These are phyloP conservation scores for Anthoceros angustus DNA, from an alignment of 225 moss, liverwort and hornwort species.

Conservation along the genomic window DNA sequence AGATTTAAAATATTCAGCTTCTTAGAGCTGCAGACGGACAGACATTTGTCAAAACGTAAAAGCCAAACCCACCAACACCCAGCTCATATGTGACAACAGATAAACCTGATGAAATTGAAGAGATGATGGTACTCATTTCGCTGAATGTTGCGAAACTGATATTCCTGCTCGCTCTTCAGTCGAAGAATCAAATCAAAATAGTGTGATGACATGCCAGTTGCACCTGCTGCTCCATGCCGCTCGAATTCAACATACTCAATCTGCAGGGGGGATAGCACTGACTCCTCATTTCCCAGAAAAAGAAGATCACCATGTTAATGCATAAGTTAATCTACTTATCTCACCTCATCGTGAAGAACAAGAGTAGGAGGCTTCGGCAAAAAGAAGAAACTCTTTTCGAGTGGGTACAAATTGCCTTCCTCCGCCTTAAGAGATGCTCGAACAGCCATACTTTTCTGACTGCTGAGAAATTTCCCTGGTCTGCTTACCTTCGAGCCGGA, in stretches of 20 bases:
- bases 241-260: conserved; percentile 96
- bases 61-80: not conserved
- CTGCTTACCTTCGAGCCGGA: conserved; percentile 86
- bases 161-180: conserved; percentile 90
- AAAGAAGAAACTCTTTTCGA: conserved; percentile 99
- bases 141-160: conserved; percentile 93
- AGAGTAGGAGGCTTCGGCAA: conserved; percentile 97
- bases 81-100: not conserved
- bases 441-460: conserved; percentile 71
- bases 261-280: conserved; percentile 13
- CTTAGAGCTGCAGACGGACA: conserved; percentile 38
- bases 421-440: conserved; percentile 91
- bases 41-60: too few relatives aligned
- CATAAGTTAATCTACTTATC: too few relatives aligned
- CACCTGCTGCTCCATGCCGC: conserved; percentile 91
- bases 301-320: not conserved
- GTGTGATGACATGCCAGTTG: conserved; percentile 95
- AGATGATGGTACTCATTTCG: conserved; percentile 92
- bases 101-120: conserved; percentile 70
- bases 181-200: conserved; percentile 96
- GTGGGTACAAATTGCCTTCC: conserved; percentile 86
- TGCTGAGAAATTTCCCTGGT: conserved; percentile 91
- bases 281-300: not conserved
- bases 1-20: conserved; percentile 88
- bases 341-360: conserved; percentile 75